Conservation (phyloP, 768 basidiomycete species). For the Leccinum disarticulatum region DNA sequence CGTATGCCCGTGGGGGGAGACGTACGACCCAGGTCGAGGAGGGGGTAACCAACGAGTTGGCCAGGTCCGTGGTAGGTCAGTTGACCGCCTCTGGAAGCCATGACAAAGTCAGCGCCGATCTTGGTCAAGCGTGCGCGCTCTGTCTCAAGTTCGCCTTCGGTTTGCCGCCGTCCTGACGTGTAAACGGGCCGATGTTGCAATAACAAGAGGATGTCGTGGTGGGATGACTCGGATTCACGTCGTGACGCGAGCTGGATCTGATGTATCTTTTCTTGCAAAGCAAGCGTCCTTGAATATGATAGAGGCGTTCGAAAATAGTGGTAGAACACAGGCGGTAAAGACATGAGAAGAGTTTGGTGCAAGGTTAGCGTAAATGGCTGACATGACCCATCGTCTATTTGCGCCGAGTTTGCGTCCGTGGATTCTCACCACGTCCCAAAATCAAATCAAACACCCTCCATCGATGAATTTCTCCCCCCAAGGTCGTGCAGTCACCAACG, state of each 20-base stretch:
- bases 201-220: constrained; percentile 68
- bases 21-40: constrained; percentile 84
- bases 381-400: neutral
- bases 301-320: constrained; percentile 78
- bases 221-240: constrained; percentile 39
- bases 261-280: constrained; percentile 72
- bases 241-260: constrained; percentile 57
- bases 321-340: constrained; percentile 65
- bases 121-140: constrained; percentile 66
- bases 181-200: constrained; percentile 93
- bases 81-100: constrained; percentile 85
- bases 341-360: constrained; percentile 14
- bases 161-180: constrained; percentile 90
- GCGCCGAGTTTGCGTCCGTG: neutral
- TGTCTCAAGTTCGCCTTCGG: constrained; percentile 51
- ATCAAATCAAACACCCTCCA: neutral
- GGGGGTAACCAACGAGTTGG: constrained; percentile 93
- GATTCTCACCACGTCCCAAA: neutral
- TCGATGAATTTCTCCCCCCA: neutral
- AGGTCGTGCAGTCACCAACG: neutral
- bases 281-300: constrained; percentile 68
- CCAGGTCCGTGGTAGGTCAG: constrained; percentile 98
- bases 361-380: neutral
- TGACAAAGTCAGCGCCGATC: constrained; percentile 86
- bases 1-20: constrained; percentile 69